These are phyloP conservation scores for Dendryphion nanum DNA, from an alignment of 2,329 filamentous ascomycete species.

Conservation along the genomic window DNA sequence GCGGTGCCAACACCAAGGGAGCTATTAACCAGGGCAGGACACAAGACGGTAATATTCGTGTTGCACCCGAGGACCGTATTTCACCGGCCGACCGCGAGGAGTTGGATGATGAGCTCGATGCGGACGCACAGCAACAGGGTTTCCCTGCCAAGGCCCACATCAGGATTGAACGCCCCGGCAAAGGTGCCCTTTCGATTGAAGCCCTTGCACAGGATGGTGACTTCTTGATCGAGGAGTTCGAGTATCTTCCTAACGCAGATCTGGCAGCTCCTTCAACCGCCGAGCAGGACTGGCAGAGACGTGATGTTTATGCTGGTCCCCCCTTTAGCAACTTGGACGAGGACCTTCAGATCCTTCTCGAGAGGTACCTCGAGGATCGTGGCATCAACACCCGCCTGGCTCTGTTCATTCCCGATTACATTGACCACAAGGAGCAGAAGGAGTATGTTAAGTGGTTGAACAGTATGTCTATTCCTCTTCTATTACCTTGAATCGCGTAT, in stretches of 20 bases:
- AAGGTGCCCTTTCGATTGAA: conserved; percentile 84
- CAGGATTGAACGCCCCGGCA: conserved; percentile 81
- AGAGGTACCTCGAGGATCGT: conserved; percentile 92
- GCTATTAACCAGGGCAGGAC: conserved; percentile 55
- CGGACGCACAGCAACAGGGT: conserved; percentile 52
- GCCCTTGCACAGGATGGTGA: conserved; percentile 81
- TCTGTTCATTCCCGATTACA: conserved; percentile 91
- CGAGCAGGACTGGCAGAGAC: conserved; percentile 73
- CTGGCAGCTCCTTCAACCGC: conserved; percentile 73
- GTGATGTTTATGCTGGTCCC: conserved; percentile 82
- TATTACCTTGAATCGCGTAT: not conserved
- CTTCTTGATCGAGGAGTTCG: conserved; percentile 87
- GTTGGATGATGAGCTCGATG: conserved; percentile 55
- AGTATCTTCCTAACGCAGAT: conserved; percentile 77
- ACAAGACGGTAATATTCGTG: conserved; percentile 52
- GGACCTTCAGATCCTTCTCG: conserved; percentile 87
- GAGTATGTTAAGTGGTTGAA: conserved; percentile 92
- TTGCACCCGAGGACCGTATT: conserved; percentile 56
- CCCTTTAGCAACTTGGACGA: conserved; percentile 94
- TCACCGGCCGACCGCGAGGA: conserved; percentile 59
- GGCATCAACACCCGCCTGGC: conserved; percentile 85
- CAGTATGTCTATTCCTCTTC: conserved; percentile 35
- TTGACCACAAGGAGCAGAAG: conserved; percentile 97
- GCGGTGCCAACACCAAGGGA: conserved; percentile 57
- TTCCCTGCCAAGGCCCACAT: conserved; percentile 84